Base-by-base conservation (phyloP, 257 asterid species). In the Solanum megistacrolobum region DNA sequence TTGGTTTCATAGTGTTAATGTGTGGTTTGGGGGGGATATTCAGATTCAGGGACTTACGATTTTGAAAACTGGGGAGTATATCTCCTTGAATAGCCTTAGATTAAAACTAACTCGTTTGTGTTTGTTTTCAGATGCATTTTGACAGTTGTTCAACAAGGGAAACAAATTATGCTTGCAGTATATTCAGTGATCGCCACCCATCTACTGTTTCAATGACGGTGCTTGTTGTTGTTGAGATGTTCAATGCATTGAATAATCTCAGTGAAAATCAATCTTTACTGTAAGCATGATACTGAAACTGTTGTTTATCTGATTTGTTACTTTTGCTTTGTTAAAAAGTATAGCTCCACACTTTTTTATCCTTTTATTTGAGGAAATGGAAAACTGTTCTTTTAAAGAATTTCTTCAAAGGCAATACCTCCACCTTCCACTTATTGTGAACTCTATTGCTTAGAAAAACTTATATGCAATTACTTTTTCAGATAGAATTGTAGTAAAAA, bases 201-300 rank as follows among this genome's bases (percentile, higher is more conserved):
- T 97, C 99, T 86, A 97, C 99, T 86, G 96, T 97, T 89, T 85
- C 99, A 84, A 97, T 97, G 99, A 97, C 99, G 31, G 99, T 97
- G 89, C 98, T 96, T 81, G 99, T 96, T 88, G 98, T 95, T 13
- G 99, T 97, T 74, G 99, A 97, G 96, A 97, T 97, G 99, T 97
- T 97, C 95, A 97, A 97, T 34, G 99, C 99, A 74, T 89, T 97
- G 93, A 97, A 97, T 93, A 97, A 96, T 92, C 99, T 97, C 87
- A 97, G 99, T 90, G 99, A 97, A 93, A 97, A 97, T 89, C 99
- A 97, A 88, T 97, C 99, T 72, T 96, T 97, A 90, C 43, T 96
- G 99, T 97, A 89, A 93, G 99, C 93, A 88, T 41, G 21, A 76
- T 31, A 36, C 41, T 36, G 34, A 79, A 86, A 72, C 90, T 89